A percentile compares a stretch with the other conserved stretches of the same genome.
phyloP scores from a whole-genome alignment of 108 stramenopile genomes.

The Nannochloropsis gaditana region DNA sequence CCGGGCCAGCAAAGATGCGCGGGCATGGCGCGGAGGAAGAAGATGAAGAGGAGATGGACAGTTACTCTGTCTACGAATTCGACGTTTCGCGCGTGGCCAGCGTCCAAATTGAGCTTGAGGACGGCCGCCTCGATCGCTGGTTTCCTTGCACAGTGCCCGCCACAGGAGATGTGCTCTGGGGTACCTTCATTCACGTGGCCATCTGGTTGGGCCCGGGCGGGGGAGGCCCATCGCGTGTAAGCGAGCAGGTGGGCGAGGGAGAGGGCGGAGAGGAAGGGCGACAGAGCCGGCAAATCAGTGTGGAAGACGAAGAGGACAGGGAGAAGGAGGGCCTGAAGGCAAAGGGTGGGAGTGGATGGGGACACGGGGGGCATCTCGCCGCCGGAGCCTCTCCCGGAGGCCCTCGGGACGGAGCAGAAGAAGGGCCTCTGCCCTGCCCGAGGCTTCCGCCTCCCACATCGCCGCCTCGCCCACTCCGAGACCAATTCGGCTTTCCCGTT shows the following conservation, averaged over 20 bases:
- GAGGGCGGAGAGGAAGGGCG: neutral
- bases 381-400: no score
- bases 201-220: neutral
- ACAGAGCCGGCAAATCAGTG: neutral
- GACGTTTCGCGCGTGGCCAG: constrained; percentile 1
- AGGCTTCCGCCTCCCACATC: no score
- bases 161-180: neutral
- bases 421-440: no score
- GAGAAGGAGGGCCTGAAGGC: neutral
- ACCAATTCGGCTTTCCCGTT: neutral
- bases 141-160: neutral
- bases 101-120: neutral
- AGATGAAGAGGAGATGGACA: neutral
- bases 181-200: neutral
- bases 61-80: neutral
- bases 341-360: neutral
- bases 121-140: neutral
- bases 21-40: constrained; percentile 5
- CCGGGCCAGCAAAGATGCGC: neutral
- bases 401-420: no score
- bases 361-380: no score
- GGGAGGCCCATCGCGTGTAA: no score
- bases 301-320: neutral
- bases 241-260: neutral
- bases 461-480: neutral